phyloP scores from a whole-genome alignment of 2,329 filamentous ascomycete species.

The Diaporthe sp. region DNA sequence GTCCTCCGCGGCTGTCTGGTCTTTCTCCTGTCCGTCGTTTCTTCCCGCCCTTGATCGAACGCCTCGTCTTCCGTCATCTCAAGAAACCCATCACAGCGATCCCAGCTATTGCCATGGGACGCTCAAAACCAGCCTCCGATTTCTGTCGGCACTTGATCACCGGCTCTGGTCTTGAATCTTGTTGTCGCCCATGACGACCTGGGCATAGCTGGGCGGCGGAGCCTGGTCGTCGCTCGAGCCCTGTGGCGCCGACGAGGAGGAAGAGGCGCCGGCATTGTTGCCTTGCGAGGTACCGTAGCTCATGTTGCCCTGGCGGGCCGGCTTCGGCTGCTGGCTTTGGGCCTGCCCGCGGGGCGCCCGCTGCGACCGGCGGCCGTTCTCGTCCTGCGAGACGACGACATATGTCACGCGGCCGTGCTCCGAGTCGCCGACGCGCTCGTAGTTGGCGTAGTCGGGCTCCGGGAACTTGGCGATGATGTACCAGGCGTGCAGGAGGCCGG shows the following conservation, averaged over 20 bases:
- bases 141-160: slow-evolving; percentile 48
- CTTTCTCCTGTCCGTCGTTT: neutral
- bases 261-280: slow-evolving; percentile 45
- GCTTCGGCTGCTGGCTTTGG: slow-evolving; percentile 46
- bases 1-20: neutral
- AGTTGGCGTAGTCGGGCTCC: slow-evolving; percentile 75
- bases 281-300: slow-evolving; percentile 61
- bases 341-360: slow-evolving; percentile 51
- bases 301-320: slow-evolving; percentile 51
- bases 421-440: slow-evolving; percentile 72
- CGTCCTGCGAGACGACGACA: slow-evolving; percentile 74
- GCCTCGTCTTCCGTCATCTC: neutral
- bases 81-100: neutral
- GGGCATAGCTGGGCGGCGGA: slow-evolving; percentile 87
- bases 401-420: slow-evolving; percentile 77
- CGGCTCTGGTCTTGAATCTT: slow-evolving; percentile 81
- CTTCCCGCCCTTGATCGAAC: neutral
- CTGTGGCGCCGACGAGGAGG: slow-evolving; percentile 45
- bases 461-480: slow-evolving; percentile 96
- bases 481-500: slow-evolving; percentile 94
- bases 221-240: slow-evolving; percentile 57
- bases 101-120: neutral
- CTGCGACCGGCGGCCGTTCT: slow-evolving; percentile 50
- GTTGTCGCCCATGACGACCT: slow-evolving; percentile 89
- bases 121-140: neutral